Base-by-base conservation (phyloP, 2,329 filamentous ascomycete genomes). In the Zymoseptoria ardabiliae region DNA sequence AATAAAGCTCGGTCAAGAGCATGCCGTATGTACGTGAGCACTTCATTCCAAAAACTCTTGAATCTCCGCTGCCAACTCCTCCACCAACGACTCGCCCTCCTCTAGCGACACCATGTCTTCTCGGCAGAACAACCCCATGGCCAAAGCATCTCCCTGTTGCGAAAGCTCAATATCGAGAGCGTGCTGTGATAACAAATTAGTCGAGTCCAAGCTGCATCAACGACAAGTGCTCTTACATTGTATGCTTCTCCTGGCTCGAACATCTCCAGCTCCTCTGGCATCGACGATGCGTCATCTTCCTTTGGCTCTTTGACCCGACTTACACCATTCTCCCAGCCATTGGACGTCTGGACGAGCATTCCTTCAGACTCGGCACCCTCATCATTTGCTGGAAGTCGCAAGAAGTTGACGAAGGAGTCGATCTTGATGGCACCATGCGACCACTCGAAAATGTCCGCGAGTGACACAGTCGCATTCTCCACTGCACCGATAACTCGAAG, bases 351-450 rank as follows among this genome's bases (percentile, higher is more conserved):
- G n/a, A 50, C 59, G 30, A 76, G 71, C 22, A 51, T 67, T 8
- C 70, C 57, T 21, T 22, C 54, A 1, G 17, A 6, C 4, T 61
- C 58, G 13, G 53, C 49, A 6, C 13, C 8, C 11, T 68, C 65
- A 4, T 62, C 65, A 1, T 64, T 63, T 2, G 65, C 62, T 1
- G 81, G 81, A 4, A 85, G 72, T 55, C 79, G 84, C 19, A 96
- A 73, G 64, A 96, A 94, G 71, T 97, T 97, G 67, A 96, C 85
- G 74, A 90, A 93, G 0, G 82, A 85, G 65, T 89, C 82, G 1
- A 96, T 73, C 57, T 73, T 77, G 1, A 91, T 74, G 0, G 87
- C 88, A 13, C 35, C 35, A n/a, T 45, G 13, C 0, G 89, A 93
- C 91, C 91, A 96, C 17, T 79, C 73, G 20, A 79, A 74, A 45